Conservation (phyloP, 1,284 basidiomycete species). For the Tranzscheliella williamsii region DNA sequence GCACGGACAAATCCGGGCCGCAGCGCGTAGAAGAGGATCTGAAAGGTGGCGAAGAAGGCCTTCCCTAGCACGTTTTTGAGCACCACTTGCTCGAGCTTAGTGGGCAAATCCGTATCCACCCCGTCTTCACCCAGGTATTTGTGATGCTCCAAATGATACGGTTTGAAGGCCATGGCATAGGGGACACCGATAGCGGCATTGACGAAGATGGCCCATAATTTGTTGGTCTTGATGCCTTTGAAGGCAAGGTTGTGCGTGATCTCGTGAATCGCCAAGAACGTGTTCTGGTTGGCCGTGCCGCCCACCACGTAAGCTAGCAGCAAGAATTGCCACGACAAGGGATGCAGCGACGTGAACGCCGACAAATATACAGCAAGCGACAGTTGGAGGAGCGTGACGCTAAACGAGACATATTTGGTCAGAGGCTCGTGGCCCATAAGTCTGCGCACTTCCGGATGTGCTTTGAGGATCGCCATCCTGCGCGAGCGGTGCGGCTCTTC, state of each 20-base stretch:
- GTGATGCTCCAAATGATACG: constrained; percentile 82
- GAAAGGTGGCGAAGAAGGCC: constrained; percentile 96
- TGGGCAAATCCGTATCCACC: constrained; percentile 91
- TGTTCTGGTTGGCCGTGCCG: constrained; percentile 93
- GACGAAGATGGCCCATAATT: constrained; percentile 82
- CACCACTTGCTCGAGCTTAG: constrained; percentile 77
- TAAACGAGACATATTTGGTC: constrained; percentile 82
- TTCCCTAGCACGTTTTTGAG: constrained; percentile 96
- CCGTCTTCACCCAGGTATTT: constrained; percentile 94
- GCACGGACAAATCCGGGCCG: constrained; percentile 90
- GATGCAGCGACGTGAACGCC: constrained; percentile 62
- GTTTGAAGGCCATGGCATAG: constrained; percentile 95
- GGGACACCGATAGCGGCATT: constrained; percentile 93
- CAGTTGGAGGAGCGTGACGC: constrained; percentile 79
- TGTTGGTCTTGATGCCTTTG: constrained; percentile 79
- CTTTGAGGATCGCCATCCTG: constrained; percentile 85
- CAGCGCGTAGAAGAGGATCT: constrained; percentile 96
- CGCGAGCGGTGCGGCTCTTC: constrained; percentile 93
- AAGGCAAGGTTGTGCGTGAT: constrained; percentile 98
- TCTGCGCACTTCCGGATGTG: constrained; percentile 88
- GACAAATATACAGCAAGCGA: constrained; percentile 65
- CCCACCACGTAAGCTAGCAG: constrained; percentile 82
- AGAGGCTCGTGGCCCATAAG: constrained; percentile 92
- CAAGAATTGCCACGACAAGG: constrained; percentile 75
- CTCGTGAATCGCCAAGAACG: constrained; percentile 96